Evolutionary conservation across 495 filamentous ascomycete genomes (phyloP), one percentile per base, ranked within the genome.

Genomic region (Staphylotrichum tortipilum): DNA sequence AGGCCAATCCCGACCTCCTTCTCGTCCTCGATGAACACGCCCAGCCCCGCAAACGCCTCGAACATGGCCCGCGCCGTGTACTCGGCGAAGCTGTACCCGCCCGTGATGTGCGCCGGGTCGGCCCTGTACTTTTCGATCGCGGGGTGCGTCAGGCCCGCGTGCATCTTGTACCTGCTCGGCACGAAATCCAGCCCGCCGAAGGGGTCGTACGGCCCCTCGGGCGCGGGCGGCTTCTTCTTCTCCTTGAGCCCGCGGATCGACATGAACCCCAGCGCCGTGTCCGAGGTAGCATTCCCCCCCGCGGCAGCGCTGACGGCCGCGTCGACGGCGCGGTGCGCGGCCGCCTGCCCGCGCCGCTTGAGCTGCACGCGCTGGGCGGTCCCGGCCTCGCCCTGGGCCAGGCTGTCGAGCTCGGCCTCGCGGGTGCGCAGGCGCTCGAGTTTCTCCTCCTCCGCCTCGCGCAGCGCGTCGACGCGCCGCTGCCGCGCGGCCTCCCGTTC

Each of bases 21-120:
- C 62, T 95, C 89, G 21, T 96, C 90, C 31, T 79, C 85, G 56
- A 95, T 85, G 37, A 88, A 83, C 23, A 75, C 69, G 1, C 86
- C 89, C 54, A 98, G 64, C 1, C 92, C 92, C 0, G 85, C 79
- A 68, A 95, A 98, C 0, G 91, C 90, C 61, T 95, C 90, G 56
- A 86, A 80, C 68, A 96, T 66, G 17, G 85, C 82, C 19, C 89
- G 72, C 22, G 80, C 70, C 60, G 84, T 89, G 57, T 89, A 97
- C 58, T 94, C 89, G 12, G 68, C 65, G 29, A 94, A 68, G 59
- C 83, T 81, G 62, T 89, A 96, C 0, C 92, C 92, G 35, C 91
- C 89, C 24, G 85, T 86, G n/a, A 72, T 70, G 56, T 83, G 77
- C 19, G 18, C 35, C 21, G 37, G 42, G 11, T 62, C 62, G 42